A percentile compares a stretch with the other conserved stretches of the same genome.
Evolutionary conservation across 2,329 filamentous ascomycete genomes (phyloP).

Genomic region (Xylaria sp.): DNA sequence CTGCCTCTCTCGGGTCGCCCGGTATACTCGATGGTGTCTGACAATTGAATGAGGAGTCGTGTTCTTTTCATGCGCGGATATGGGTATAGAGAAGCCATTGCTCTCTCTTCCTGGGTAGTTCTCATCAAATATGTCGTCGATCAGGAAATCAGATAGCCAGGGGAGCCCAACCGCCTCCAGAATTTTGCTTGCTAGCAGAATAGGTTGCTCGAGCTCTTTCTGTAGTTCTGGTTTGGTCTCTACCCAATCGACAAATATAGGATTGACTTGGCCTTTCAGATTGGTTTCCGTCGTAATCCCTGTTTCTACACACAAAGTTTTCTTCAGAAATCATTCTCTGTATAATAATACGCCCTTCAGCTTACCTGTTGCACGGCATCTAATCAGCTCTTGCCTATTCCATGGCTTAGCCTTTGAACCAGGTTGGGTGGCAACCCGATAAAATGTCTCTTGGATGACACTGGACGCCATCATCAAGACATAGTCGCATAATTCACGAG

Average conservation of each 20-base stretch:
- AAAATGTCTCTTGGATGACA: conserved; percentile 23
- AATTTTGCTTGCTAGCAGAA: conserved; percentile 48
- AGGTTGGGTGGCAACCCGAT: conserved; percentile 38
- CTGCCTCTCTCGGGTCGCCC: conserved; percentile 39
- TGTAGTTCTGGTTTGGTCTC: conserved; percentile 36
- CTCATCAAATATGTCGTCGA: conserved; percentile 47
- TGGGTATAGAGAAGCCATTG: background rate
- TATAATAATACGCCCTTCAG: background rate
- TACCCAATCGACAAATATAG: conserved; percentile 47
- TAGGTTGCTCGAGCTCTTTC: conserved; percentile 47
- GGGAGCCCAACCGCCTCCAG: conserved; percentile 46
- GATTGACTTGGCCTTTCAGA: conserved; percentile 47
- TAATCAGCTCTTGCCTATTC: conserved; percentile 45
- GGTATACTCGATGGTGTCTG: conserved; percentile 43
- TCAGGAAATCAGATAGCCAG: conserved; percentile 50
- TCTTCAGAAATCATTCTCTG: background rate
- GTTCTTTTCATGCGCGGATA: conserved; percentile 9
- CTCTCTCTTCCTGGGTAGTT: conserved; percentile 44
- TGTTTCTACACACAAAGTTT: conserved; percentile 40
- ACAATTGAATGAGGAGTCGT: conserved; percentile 41
- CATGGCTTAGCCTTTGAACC: conserved; percentile 46
- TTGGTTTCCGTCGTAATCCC: conserved; percentile 32
- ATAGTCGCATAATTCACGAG: conserved; percentile 14
- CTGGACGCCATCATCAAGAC: conserved; percentile 35
- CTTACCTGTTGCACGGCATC: conserved; percentile 48